These are phyloP conservation scores for Cicer arietinum DNA, from an alignment of 306 rosid species.

Conservation along the genomic window DNA sequence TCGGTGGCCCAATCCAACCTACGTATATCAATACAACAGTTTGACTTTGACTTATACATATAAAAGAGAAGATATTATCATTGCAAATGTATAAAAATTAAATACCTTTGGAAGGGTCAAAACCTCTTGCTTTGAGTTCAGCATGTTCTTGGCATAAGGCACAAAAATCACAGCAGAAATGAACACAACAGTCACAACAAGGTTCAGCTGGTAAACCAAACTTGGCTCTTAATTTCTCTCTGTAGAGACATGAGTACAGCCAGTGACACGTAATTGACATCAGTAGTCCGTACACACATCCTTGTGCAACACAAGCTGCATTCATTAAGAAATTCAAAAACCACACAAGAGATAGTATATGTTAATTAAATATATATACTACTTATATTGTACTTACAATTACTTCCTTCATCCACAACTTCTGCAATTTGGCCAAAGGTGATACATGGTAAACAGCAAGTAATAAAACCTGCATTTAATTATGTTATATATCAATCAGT, in stretches of 20 bases:
- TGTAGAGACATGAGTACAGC: slow-evolving; percentile 48
- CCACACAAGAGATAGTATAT: no score
- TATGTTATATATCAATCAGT: slow-evolving; percentile 10
- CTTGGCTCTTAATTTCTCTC: slow-evolving; percentile 49
- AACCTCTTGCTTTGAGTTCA: slow-evolving; percentile 53
- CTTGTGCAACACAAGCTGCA: slow-evolving; percentile 52
- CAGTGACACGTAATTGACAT: slow-evolving; percentile 48
- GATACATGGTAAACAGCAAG: slow-evolving; percentile 54
- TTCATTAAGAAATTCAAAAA: not conserved
- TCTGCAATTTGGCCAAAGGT: slow-evolving; percentile 61
- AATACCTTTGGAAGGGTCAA: slow-evolving; percentile 49
- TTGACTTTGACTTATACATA: no score
- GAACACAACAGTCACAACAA: slow-evolving; percentile 55
- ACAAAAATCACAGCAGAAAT: slow-evolving; percentile 42
- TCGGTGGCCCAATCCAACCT: slow-evolving; percentile 53
- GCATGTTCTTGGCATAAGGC: slow-evolving; percentile 58
- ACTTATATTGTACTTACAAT: slow-evolving; percentile 39
- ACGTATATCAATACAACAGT: not conserved
- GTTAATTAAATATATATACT: no score
- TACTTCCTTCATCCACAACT: slow-evolving; percentile 51
- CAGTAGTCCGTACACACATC: slow-evolving; percentile 50
- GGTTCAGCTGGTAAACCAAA: slow-evolving; percentile 50
- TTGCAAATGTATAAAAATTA: not conserved
- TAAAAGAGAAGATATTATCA: no score
- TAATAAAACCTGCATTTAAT: slow-evolving; percentile 45